Base-by-base conservation (phyloP, 2,329 filamentous ascomycete species). In the Colletotrichum orchidophilum region DNA sequence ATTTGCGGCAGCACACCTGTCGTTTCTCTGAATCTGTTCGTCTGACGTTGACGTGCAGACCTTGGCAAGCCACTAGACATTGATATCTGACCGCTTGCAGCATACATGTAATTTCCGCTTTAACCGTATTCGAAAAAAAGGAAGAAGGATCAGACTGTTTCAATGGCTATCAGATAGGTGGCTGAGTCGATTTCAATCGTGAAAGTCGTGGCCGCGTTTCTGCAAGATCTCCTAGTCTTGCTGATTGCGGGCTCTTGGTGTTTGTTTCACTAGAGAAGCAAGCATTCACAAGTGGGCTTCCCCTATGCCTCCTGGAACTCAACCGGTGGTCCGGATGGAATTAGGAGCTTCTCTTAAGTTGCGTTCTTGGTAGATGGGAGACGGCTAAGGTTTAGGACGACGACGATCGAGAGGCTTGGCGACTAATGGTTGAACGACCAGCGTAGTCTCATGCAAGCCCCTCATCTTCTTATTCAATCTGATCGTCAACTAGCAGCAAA, bases 271-370 rank as follows among this genome's bases (percentile, higher is more conserved):
- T 18, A 24, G 18, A 5, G 11, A n/a, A 13, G 35, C 15, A 21
- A 50, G 11, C 12, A 2, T 7, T 39, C 12, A 13, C 12, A 50
- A 2, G 15, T 27, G 9, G 3, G 5, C 11, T 46, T 21, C 5
- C 24, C 3, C 7, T 31, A 35, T 35, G 31, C 29, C 18, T n/a
- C 26, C 2, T 21, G 7, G 26, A 63, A 71, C 3, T 63, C 39
- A 58, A 50, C 50, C 68, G 63, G 52, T 46, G 42, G 39, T 68
- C 68, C 58, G 68, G 63, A 71, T 39, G 68, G 26, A 46, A 27
- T 33, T n/a, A 53, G 50, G 26, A 27, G 42, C 9, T 52, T 3
- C 29, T 52, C 29, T 35, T 35, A 35, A 35, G 5, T 63, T 7
- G 29, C 50, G 18, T 29, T 52, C 35, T 13, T 26, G 21, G 11